Conservation (phyloP, 1,284 basidiomycete genomes). For the Pseudozyma pruni region DNA sequence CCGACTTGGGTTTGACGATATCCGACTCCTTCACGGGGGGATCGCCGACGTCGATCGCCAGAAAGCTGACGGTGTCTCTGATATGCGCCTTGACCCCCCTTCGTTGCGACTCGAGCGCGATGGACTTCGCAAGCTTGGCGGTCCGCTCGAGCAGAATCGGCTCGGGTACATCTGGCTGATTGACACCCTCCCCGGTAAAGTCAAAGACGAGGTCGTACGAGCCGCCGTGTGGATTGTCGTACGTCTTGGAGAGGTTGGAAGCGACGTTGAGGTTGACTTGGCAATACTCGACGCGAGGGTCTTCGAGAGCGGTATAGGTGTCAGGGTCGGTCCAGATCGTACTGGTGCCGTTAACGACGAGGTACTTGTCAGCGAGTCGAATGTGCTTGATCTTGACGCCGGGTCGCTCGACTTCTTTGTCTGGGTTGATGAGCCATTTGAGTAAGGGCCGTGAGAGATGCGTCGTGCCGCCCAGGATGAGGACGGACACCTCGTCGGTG, state of each 20-base stretch:
- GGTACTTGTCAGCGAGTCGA: slow-evolving; percentile 55
- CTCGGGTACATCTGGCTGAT: slow-evolving; percentile 29
- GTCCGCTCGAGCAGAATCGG: slow-evolving; percentile 51
- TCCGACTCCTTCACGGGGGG: slow-evolving; percentile 35
- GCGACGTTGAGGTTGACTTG: slow-evolving; percentile 52
- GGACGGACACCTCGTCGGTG: slow-evolving; percentile 35
- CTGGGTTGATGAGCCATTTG: slow-evolving; percentile 31
- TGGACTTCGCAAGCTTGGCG: slow-evolving; percentile 39
- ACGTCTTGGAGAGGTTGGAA: slow-evolving; percentile 24
- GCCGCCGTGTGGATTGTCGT: slow-evolving; percentile 27
- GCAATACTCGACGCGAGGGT: slow-evolving; percentile 52
- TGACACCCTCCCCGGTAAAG: slow-evolving; percentile 53
- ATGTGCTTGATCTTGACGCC: slow-evolving; percentile 33
- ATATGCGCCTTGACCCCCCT: slow-evolving; percentile 48
- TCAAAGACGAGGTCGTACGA: slow-evolving; percentile 56
- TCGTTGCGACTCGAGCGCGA: slow-evolving; percentile 34
- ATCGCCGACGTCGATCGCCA: slow-evolving; percentile 38
- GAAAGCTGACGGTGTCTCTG: slow-evolving; percentile 46
- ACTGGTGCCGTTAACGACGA: slow-evolving; percentile 31
- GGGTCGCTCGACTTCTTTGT: slow-evolving; percentile 3
- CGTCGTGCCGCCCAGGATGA: slow-evolving; percentile 50
- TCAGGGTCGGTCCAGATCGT: slow-evolving; percentile 48
- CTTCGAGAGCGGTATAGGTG: slow-evolving; percentile 31
- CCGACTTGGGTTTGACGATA: slow-evolving; percentile 31
- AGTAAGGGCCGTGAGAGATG: slow-evolving; percentile 49